Percentiles rank a stretch among this genome's conserved stretches.
Conservation (phyloP, 495 filamentous ascomycete genomes). For the Hypoxylon lenormandii region DNA sequence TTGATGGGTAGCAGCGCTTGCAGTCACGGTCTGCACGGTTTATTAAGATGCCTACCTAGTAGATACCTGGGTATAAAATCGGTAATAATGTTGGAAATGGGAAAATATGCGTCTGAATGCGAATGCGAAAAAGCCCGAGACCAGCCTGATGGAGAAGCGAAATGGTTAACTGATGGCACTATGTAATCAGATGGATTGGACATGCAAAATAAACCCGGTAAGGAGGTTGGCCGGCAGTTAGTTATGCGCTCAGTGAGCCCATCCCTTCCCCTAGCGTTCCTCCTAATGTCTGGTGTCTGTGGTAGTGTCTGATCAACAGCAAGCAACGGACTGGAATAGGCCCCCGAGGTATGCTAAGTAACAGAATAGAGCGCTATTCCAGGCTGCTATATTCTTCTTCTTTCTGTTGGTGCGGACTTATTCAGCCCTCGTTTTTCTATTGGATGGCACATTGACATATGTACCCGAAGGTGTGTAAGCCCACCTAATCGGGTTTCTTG, state of each 20-base stretch:
- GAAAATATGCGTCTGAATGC: constrained; percentile 1
- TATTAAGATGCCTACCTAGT: no score
- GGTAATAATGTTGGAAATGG: background rate
- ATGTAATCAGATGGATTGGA: background rate
- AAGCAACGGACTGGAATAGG: no score
- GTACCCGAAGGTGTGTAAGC: no score
- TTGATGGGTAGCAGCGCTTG: constrained; percentile 30
- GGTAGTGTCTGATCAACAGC: no score
- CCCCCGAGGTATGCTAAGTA: no score
- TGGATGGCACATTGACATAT: constrained; percentile 9
- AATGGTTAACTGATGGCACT: no score
- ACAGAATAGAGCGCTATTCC: background rate
- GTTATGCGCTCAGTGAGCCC: constrained; percentile 28
- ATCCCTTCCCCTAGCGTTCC: background rate
- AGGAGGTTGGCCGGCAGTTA: constrained; percentile 39
- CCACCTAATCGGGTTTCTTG: constrained; percentile 7
- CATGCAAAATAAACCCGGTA: constrained; percentile 7
- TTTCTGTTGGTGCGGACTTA: constrained; percentile 27
- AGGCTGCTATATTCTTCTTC: constrained; percentile 37
- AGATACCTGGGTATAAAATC: no score
- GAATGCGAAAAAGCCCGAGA: constrained; percentile 12
- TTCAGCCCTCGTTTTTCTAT: constrained; percentile 11
- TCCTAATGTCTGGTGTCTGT: no score
- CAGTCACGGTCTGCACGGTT: background rate
- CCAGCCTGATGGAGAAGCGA: background rate